A percentile compares a stretch with the other conserved stretches of the same genome.
These are phyloP conservation scores for Pyrus betulifolia DNA, from an alignment of 306 rosid genomes.

Conservation along the genomic window DNA sequence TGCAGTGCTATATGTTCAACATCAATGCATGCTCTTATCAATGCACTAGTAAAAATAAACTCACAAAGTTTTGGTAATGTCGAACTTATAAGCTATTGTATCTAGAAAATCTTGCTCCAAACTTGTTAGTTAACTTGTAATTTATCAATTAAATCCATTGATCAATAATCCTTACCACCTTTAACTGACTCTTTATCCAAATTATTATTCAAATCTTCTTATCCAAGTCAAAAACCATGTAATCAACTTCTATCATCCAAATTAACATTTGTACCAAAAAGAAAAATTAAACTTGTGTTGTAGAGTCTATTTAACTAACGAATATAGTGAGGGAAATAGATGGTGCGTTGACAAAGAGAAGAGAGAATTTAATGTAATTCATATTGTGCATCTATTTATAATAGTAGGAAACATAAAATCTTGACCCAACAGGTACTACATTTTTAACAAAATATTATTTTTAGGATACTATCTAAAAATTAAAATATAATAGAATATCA, in stretches of 20 bases:
- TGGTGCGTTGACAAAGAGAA: fast-evolving
- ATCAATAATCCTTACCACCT: neutral
- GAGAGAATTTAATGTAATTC: too few relatives aligned
- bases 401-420: too few relatives aligned
- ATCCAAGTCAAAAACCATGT: neutral
- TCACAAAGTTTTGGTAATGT: neutral
- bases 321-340: neutral
- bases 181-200: neutral
- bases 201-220: neutral
- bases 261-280: neutral
- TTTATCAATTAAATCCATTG: neutral
- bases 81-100: neutral
- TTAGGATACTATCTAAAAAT: too few relatives aligned
- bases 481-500: too few relatives aligned
- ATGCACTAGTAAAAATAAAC: too few relatives aligned
- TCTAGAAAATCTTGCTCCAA: too few relatives aligned
- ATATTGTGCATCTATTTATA: too few relatives aligned
- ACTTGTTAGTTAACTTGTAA: neutral
- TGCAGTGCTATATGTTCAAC: too few relatives aligned
- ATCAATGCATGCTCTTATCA: too few relatives aligned
- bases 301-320: too few relatives aligned
- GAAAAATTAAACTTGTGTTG: neutral
- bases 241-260: neutral
- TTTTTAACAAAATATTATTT: too few relatives aligned
- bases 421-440: too few relatives aligned